phyloP scores from a whole-genome alignment of 441 rosid species.

The Viola pubescens region DNA sequence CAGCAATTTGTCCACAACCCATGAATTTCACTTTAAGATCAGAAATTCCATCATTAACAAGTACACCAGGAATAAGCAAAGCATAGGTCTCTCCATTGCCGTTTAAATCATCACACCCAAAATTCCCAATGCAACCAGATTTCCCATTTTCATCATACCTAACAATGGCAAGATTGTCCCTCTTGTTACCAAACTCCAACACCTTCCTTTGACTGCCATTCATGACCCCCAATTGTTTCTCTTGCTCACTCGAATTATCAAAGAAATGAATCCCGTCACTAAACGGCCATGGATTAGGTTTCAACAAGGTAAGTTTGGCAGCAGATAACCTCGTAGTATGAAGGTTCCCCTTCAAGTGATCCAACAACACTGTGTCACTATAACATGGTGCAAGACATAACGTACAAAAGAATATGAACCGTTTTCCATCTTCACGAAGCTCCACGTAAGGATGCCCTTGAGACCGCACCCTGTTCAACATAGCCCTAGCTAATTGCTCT shows the following conservation, averaged over 20 bases:
- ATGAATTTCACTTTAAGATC: slow-evolving; percentile 46
- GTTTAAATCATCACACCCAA: slow-evolving; percentile 18
- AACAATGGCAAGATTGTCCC: slow-evolving; percentile 45
- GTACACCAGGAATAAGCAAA: slow-evolving; percentile 45
- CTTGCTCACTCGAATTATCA: slow-evolving; percentile 34
- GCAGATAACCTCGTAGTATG: slow-evolving; percentile 61
- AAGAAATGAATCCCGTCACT: slow-evolving; percentile 83
- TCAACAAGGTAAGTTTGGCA: slow-evolving; percentile 63
- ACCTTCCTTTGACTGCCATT: slow-evolving; percentile 18
- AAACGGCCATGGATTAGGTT: slow-evolving; percentile 85
- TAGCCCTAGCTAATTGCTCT: slow-evolving; percentile 60
- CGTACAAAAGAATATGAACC: slow-evolving; percentile 71
- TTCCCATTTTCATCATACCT: slow-evolving; percentile 30
- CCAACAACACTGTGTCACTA: slow-evolving; percentile 58
- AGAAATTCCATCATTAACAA: slow-evolving; percentile 50
- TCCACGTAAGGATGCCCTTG: slow-evolving; percentile 76
- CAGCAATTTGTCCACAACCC: slow-evolving; percentile 65
- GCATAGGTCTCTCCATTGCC: slow-evolving; percentile 18
- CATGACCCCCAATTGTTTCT: slow-evolving; percentile 18
- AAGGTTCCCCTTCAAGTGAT: slow-evolving; percentile 73
- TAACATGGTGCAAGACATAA: slow-evolving; percentile 82
- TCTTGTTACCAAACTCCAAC: slow-evolving; percentile 27
- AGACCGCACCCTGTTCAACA: slow-evolving; percentile 47
- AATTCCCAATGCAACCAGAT: slow-evolving; percentile 12
- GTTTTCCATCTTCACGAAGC: slow-evolving; percentile 72